A percentile compares a stretch with the other conserved stretches of the same genome.
phyloP scores from a whole-genome alignment of 805 yeast species.

The Wickerhamiella qilinensis region DNA sequence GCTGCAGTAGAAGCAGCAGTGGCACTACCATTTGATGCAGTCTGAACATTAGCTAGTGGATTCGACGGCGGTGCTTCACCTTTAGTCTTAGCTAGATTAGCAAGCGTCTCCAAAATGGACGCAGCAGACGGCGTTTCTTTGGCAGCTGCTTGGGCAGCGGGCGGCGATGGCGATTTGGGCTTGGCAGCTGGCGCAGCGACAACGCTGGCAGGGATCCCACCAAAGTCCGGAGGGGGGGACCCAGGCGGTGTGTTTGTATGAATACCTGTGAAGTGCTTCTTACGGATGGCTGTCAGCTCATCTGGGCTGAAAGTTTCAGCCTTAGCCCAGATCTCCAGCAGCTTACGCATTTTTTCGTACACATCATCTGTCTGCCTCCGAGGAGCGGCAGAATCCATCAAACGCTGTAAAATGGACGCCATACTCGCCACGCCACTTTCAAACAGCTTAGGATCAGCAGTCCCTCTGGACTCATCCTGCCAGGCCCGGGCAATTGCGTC shows the following conservation, averaged over 20 bases:
- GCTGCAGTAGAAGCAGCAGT: slow-evolving; percentile 2
- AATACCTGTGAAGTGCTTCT: slow-evolving; percentile 33
- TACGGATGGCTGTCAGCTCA: slow-evolving; percentile 37
- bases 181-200: slow-evolving; percentile 12
- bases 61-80: slow-evolving; percentile 16
- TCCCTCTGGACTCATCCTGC: slow-evolving; percentile 54
- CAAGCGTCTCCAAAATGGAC: slow-evolving; percentile 53
- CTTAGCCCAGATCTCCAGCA: slow-evolving; percentile 85
- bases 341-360: slow-evolving; percentile 55
- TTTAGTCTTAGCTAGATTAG: slow-evolving; percentile 35
- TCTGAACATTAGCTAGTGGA: slow-evolving; percentile 17
- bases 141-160: slow-evolving; percentile 6
- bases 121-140: slow-evolving; percentile 33
- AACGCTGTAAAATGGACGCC: slow-evolving; percentile 17
- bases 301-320: slow-evolving; percentile 57
- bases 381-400: slow-evolving; percentile 37
- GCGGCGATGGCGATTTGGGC: slow-evolving; percentile 1
- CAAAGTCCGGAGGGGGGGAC: slow-evolving; percentile 34
- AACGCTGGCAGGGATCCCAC: slow-evolving; percentile 11
- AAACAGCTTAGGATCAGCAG: slow-evolving; percentile 15
- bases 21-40: not conserved
- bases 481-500: slow-evolving; percentile 84
- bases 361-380: slow-evolving; percentile 12
- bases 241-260: slow-evolving; percentile 53
- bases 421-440: slow-evolving; percentile 6